Evolutionary conservation across 768 basidiomycete species (phyloP).

Genomic region (Coprinellus aureogranulatus): DNA sequence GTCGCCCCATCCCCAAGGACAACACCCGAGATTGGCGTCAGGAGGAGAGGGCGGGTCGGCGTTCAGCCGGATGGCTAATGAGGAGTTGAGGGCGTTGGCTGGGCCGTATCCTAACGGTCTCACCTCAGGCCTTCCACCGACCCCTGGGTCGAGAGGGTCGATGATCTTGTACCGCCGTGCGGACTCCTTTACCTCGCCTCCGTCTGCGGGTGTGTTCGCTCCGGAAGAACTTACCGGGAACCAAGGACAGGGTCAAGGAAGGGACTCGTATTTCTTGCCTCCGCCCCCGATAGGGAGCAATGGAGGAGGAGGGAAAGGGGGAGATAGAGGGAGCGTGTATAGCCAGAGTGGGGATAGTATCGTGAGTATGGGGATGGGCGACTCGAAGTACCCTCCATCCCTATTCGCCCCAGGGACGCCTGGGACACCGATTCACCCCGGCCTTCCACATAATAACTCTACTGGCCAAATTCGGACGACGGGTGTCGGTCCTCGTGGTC

Average conservation of each 20-base stretch:
- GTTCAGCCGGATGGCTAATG: slow-evolving; percentile 4
- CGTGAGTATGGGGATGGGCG: slow-evolving; percentile 21
- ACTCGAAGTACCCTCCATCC: slow-evolving; percentile 29
- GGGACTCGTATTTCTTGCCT: neutral
- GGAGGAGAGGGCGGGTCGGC: neutral
- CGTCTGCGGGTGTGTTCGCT: neutral
- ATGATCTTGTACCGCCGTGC: slow-evolving; percentile 37
- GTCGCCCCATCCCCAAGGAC: neutral
- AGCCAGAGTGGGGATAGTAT: slow-evolving; percentile 28
- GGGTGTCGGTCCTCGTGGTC: too few relatives aligned
- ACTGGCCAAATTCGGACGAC: too few relatives aligned
- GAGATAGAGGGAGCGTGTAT: slow-evolving; percentile 20
- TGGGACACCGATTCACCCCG: neutral
- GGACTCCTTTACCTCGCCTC: slow-evolving; percentile 10
- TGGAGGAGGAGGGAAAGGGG: slow-evolving; percentile 11
- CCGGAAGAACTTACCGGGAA: too few relatives aligned
- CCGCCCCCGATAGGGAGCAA: slow-evolving; percentile 10
- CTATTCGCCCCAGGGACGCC: neutral
- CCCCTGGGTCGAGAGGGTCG: slow-evolving; percentile 20
- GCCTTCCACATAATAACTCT: too few relatives aligned
- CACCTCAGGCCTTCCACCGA: neutral
- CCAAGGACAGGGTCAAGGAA: too few relatives aligned
- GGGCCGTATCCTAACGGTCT: neutral
- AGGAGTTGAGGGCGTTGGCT: neutral
- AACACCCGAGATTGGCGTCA: neutral